Evolutionary conservation across 495 filamentous ascomycete genomes (phyloP), one percentile per base, ranked within the genome.

Genomic region (Penicillium psychrofluorescens): DNA sequence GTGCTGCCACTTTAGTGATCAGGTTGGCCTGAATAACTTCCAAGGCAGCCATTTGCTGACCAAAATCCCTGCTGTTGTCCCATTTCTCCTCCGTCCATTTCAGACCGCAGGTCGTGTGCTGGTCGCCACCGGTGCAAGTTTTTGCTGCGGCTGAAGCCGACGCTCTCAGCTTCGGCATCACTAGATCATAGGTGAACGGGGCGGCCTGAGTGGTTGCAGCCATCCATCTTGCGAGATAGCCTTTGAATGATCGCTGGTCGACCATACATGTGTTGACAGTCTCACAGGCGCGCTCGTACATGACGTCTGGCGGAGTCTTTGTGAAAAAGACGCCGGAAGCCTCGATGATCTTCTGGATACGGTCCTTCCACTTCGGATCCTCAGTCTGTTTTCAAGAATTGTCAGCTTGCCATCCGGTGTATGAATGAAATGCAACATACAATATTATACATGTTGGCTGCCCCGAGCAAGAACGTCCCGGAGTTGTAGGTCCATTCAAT

Each of bases 201-300:
- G 82, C 86, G 38, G 90, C 57, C 50, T 86, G 78, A 7, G 83
- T 82, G 4, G 78, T 75, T 6, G 70, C 66, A n/a, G 80, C 79
- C 63, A 95, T 75, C 85, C 87, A 95, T 16, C 89, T 85, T 15
- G 86, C 70, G 11, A 91, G 70, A 66, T 90, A 94, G 30, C 85
- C 86, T 64, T 92, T 95, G 79, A 90, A 95, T 33, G 82, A 86
- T 35, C 76, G 75, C 69, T 90, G 86, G 54, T 92, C 87, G 33
- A 79, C 77, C 51, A 85, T 79, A 66, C 86, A 89, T 7, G 64
- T 76, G 36, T 70, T 59, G 40, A 68, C 63, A 0, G 68, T 61
- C 44, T 84, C 80, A 48, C 80, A 84, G 29, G 78, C 73, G n/a
- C 77, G 66, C 58, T 90, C 86, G 41, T 69, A 80, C 64, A 86